Conservation (phyloP, 768 basidiomycete genomes). For the Nevesoporus exiguus region DNA sequence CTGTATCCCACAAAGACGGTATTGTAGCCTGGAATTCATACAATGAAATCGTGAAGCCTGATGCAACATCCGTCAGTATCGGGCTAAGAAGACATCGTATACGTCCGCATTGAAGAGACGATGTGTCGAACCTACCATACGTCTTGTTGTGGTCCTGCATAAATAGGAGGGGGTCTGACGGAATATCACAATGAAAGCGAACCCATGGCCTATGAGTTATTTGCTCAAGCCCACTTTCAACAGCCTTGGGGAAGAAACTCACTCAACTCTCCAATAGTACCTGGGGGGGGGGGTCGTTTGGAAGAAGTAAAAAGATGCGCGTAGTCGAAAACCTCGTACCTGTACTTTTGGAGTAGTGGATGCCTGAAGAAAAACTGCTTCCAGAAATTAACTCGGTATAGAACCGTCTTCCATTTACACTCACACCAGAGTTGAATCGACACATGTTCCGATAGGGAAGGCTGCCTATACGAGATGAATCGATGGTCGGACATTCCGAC, state of each 20-base stretch:
- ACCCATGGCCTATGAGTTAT: constrained; percentile 41
- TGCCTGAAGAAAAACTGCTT: constrained; percentile 54
- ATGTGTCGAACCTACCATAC: constrained; percentile 38
- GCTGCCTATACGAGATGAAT: constrained; percentile 5
- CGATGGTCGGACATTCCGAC: background rate
- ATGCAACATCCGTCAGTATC: background rate
- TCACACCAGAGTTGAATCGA: constrained; percentile 67
- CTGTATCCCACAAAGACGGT: constrained; percentile 57
- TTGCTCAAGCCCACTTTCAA: constrained; percentile 28
- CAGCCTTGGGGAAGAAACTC: constrained; percentile 28
- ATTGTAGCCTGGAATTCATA: constrained; percentile 64
- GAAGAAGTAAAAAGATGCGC: background rate
- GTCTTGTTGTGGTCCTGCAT: constrained; percentile 54
- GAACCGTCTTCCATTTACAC: constrained; percentile 13
- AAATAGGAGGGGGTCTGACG: constrained; percentile 48
- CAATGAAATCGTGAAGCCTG: constrained; percentile 62
- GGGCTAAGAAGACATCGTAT: background rate
- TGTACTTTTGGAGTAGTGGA: constrained; percentile 28
- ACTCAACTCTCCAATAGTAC: constrained; percentile 33
- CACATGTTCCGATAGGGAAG: constrained; percentile 68
- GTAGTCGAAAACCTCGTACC: constrained; percentile 13
- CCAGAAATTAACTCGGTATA: background rate
- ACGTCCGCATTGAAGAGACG: background rate
- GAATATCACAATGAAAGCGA: constrained; percentile 52
- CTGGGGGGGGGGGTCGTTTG: background rate